Evolutionary conservation across 192 early-diverging fungal species (phyloP), one percentile per base, ranked within the genome.

Genomic region (Gamsiella multidivaricata): DNA sequence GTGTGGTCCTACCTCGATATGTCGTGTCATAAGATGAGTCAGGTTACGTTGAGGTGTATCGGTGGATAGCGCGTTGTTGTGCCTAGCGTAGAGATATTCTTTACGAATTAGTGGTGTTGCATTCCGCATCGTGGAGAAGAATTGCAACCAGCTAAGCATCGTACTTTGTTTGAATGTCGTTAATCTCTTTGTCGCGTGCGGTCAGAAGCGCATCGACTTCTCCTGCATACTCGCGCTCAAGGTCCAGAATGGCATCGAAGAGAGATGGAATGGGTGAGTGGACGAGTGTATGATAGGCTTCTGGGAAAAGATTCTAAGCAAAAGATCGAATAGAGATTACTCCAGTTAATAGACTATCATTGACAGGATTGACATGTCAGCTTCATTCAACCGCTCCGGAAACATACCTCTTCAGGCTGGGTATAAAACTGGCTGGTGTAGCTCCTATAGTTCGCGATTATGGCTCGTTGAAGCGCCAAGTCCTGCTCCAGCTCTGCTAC

Each of bases 261-360:
- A 88, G 82, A 15, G 71, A 65, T 15, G 84, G 67, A 37, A 85
- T 71, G 17, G 87, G 87, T 17, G 85, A 88, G 36, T 85, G 84
- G n/a, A 88, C 85, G 0, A 88, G 65, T 1, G 85, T 85, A 36
- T 86, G 81, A 61, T 84, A 85, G 7, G 87, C 87, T 65, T 85
- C 85, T 12, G 85, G 82, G 54, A 88, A 88, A 49, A 82, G 70
- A 50, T 88, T 84, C 87, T 88, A 69, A n/a, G n/a, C n/a, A n/a
- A n/a, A n/a, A n/a, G n/a, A n/a, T n/a, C n/a, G n/a, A n/a, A n/a
- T n/a, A n/a, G 29, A 36, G 32, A 23, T 26, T 29, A 18, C 49
- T 57, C 43, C 63, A 41, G 11, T 54, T 32, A 49, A 37, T 20
- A 26, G 3, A 43, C 33, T 32, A n/a, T 12, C 49, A 54, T 41